These are phyloP conservation scores for Perkinsus marinus DNA, from an alignment of 169 alveolate species.

Conservation along the genomic window DNA sequence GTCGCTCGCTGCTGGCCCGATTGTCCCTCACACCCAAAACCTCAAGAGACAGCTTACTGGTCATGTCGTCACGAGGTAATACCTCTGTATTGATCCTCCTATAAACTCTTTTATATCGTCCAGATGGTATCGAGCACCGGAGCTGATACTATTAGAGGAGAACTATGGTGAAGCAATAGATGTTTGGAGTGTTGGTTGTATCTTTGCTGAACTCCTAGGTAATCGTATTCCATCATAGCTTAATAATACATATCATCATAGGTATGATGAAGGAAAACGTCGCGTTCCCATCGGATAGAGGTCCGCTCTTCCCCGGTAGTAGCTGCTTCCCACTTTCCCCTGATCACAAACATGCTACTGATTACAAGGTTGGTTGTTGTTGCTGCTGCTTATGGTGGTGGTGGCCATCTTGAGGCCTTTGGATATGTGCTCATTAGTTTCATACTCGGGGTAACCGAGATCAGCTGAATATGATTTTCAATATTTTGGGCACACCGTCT, in stretches of 20 bases:
- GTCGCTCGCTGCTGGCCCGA: constrained; percentile 1
- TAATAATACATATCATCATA: too few relatives aligned
- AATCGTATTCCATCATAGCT: constrained; percentile 38
- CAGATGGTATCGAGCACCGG: constrained; percentile 99
- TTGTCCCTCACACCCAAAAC: constrained; percentile 34
- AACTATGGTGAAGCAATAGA: constrained; percentile 94
- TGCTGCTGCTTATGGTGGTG: too few relatives aligned
- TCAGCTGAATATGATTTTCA: constrained; percentile 86
- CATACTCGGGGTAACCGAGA: constrained; percentile 71
- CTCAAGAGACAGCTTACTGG: constrained; percentile 85
- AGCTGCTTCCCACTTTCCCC: constrained; percentile 90
- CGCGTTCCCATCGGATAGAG: constrained; percentile 78
- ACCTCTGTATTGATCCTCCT: neutral
- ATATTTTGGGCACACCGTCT: constrained; percentile 89
- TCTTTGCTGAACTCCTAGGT: constrained; percentile 83
- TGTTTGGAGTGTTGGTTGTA: constrained; percentile 95
- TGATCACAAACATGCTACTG: constrained; percentile 56
- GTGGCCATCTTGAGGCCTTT: too few relatives aligned
- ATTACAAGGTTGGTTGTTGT: neutral
- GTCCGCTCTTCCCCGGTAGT: constrained; percentile 92
- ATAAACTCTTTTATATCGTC: neutral
- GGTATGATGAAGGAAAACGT: constrained; percentile 80
- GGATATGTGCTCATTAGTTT: constrained; percentile 13
- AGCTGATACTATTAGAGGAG: constrained; percentile 84
- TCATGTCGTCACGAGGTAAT: constrained; percentile 82